Conservation (phyloP, 495 filamentous ascomycete genomes). For the Opeltia flavorubescens region DNA sequence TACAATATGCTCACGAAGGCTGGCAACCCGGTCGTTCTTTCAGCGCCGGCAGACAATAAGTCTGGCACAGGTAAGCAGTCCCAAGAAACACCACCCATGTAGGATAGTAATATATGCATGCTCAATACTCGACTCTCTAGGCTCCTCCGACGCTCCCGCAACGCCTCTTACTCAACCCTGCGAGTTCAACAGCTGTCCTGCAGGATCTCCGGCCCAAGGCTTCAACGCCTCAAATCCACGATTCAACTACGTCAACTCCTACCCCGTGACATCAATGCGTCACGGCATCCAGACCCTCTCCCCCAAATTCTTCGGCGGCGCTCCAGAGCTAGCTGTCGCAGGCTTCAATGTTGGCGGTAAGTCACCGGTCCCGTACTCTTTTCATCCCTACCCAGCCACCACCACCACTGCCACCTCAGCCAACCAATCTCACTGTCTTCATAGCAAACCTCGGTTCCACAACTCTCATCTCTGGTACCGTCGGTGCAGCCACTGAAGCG, state of each 20-base stretch:
- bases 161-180: constrained; percentile 30
- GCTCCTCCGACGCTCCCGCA: constrained; percentile 38
- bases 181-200: constrained; percentile 44
- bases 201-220: constrained; percentile 38
- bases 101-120: background rate
- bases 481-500: constrained; percentile 45
- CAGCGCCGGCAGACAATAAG: constrained; percentile 49
- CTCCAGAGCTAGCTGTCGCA: constrained; percentile 44
- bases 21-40: constrained; percentile 46
- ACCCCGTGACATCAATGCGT: constrained; percentile 48
- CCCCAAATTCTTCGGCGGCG: constrained; percentile 34
- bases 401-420: background rate
- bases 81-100: background rate
- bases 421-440: background rate
- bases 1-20: constrained; percentile 35
- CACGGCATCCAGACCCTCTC: constrained; percentile 44
- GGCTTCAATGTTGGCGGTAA: constrained; percentile 48
- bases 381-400: background rate
- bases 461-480: constrained; percentile 46
- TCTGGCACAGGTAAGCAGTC: constrained; percentile 40
- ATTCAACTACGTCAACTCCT: constrained; percentile 58
- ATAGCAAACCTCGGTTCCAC: constrained; percentile 34
- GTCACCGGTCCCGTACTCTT: background rate
- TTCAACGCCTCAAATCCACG: constrained; percentile 39
- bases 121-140: constrained; percentile 15